Evolutionary conservation across 2,329 filamentous ascomycete species (phyloP), one percentile per base, ranked within the genome.

Genomic region (Talaromyces marneffei): DNA sequence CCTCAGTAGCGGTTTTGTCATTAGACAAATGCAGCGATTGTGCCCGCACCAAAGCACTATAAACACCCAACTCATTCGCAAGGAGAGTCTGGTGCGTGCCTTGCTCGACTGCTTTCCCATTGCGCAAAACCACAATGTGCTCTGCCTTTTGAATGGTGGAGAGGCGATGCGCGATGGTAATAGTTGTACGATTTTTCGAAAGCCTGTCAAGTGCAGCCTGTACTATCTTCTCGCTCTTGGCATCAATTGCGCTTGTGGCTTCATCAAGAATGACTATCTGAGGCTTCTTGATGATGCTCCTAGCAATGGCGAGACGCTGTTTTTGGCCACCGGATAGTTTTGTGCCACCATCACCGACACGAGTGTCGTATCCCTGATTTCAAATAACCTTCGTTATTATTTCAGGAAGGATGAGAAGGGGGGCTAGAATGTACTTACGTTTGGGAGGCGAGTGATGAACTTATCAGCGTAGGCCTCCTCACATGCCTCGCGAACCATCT

Each of bases 251-350:
- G 72, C 91, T 95, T 0, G 91, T 96, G 0, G 90, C 85, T 71
- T 97, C 94, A 66, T 97, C 93, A 2, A 97, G 79, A 27, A 97
- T 87, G 8, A 97, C 78, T 0, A 97, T 83, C 0, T 90, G 85
- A 0, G 92, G 85, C 69, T 97, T 84, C 55, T 92, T 82, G 4
- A 97, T 75, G 39, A 83, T 83, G 1, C 92, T 90, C 64, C 92
- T 82, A 1, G 92, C 92, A 33, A 97, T 80, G 0, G 90, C 89
- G 52, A 97, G 79, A 58, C 91, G 82, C 72, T 97, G 92, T 62
- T 82, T 87, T 74, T 97, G 91, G 0, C 93, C 93, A 7, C 92
- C 92, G 65, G 91, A 96, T 39, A 97, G 78, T 3, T 83, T 81
- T 35, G 83, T 83, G 0, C 89, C 90, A 16, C 85, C 85, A 0